Percentiles rank a stretch among this genome's conserved stretches.
Conservation (phyloP, 1,284 basidiomycete genomes). For the Cryptococcus floricola region DNA sequence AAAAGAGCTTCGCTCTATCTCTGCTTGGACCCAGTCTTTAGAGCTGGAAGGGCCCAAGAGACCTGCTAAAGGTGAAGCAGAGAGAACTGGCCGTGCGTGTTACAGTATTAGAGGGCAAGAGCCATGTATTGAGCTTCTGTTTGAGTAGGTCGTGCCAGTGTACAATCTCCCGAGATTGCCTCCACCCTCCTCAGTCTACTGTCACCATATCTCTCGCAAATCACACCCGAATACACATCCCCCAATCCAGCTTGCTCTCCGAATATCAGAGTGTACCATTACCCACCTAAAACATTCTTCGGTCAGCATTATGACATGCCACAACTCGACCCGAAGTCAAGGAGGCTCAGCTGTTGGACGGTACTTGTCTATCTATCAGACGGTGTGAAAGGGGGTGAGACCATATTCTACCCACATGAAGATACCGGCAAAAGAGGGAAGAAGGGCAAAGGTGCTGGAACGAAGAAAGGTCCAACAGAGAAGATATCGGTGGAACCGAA, state of each 20-base stretch:
- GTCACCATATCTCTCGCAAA: conserved; percentile 57
- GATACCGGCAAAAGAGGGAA: conserved; percentile 18
- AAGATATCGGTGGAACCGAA: conserved; percentile 60
- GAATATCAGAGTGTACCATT: conserved; percentile 48
- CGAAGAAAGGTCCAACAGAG: conserved; percentile 42
- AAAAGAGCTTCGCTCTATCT: conserved; percentile 45
- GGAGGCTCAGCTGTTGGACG: conserved; percentile 61
- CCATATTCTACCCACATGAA: conserved; percentile 60
- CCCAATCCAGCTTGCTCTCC: conserved; percentile 30
- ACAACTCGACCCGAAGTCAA: conserved; percentile 12
- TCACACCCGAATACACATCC: conserved; percentile 12
- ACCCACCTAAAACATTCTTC: conserved; percentile 35
- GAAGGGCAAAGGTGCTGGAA: neutral
- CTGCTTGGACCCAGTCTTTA: conserved; percentile 62
- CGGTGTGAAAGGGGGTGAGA: conserved; percentile 72
- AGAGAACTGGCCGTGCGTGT: conserved; percentile 63
- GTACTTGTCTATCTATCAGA: conserved; percentile 72
- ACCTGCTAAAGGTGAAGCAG: conserved; percentile 72
- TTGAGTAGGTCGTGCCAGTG: conserved; percentile 59
- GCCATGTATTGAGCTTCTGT: neutral
- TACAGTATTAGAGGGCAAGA: neutral
- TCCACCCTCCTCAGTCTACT: conserved; percentile 55
- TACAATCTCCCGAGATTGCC: conserved; percentile 62
- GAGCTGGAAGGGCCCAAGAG: conserved; percentile 63
- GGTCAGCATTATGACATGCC: conserved; percentile 31